Conservation (phyloP, 192 early-diverging fungal genomes). For the Linnemannia schmuckeri region DNA sequence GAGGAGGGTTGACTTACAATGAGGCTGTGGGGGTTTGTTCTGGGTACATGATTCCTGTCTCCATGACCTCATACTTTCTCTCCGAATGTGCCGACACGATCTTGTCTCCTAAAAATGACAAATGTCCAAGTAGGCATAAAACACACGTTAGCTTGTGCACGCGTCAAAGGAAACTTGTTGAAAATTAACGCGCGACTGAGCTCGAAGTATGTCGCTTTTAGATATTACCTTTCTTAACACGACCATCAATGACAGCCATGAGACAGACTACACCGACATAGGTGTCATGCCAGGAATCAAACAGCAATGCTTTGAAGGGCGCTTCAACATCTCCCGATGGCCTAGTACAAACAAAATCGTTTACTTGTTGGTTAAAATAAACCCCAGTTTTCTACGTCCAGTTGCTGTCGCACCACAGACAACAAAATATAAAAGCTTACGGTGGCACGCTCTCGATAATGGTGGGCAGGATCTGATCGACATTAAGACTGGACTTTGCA, state of each 20-base stretch:
- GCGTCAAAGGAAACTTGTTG: too few relatives aligned
- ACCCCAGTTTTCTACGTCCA: neutral
- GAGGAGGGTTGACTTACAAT: slow-evolving; percentile 51
- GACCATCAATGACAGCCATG: slow-evolving; percentile 90
- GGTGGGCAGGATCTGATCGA: slow-evolving; percentile 78
- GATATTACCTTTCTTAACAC: slow-evolving; percentile 72
- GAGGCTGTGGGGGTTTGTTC: slow-evolving; percentile 78
- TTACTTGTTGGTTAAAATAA: neutral
- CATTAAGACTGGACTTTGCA: slow-evolving; percentile 86
- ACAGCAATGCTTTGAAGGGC: slow-evolving; percentile 90
- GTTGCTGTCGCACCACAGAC: neutral
- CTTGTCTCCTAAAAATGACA: slow-evolving; percentile 71
- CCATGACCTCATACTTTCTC: slow-evolving; percentile 87
- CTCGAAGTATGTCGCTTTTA: neutral
- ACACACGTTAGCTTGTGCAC: neutral
- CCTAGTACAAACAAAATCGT: slow-evolving; percentile 22
- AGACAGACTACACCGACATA: slow-evolving; percentile 98
- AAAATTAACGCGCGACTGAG: neutral
- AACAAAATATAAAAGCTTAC: slow-evolving; percentile 31
- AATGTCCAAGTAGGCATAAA: neutral
- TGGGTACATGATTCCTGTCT: slow-evolving; percentile 97
- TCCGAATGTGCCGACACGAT: slow-evolving; percentile 86
- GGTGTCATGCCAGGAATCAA: slow-evolving; percentile 98
- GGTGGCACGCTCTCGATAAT: slow-evolving; percentile 86
- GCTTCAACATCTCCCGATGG: slow-evolving; percentile 73